phyloP scores from a whole-genome alignment of 257 asterid genomes.

The Pogostemon cablin region DNA sequence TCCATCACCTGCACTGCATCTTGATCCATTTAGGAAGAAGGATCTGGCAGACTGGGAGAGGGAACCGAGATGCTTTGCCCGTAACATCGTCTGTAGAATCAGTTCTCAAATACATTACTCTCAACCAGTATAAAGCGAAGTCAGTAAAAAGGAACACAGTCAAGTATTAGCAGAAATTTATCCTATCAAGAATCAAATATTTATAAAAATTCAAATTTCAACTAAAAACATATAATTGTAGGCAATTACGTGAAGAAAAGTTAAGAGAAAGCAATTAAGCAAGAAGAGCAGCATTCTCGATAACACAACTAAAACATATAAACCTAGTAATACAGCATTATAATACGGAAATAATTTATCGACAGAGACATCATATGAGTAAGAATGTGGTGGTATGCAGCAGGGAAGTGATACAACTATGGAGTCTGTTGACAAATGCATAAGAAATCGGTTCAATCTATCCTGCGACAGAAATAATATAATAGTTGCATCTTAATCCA shows the following conservation, averaged over 20 bases:
- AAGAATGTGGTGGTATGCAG: too few relatives aligned
- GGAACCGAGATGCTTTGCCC: slow-evolving; percentile 82
- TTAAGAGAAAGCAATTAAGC: neutral
- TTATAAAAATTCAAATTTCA: slow-evolving; percentile 8
- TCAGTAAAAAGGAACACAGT: neutral
- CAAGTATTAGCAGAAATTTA: neutral
- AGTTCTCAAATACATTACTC: slow-evolving; percentile 13
- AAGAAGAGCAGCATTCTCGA: neutral
- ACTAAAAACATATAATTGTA: neutral
- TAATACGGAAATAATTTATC: too few relatives aligned
- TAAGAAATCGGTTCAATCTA: too few relatives aligned
- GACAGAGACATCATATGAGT: too few relatives aligned
- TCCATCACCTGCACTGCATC: slow-evolving; percentile 81
- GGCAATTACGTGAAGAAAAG: neutral
- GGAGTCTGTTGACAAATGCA: too few relatives aligned
- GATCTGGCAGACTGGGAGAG: slow-evolving; percentile 91
- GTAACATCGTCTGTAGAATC: slow-evolving; percentile 71
- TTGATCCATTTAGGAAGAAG: slow-evolving; percentile 67
- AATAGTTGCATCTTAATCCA: too few relatives aligned
- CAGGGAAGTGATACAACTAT: too few relatives aligned
- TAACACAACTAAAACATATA: neutral
- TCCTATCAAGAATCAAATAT: neutral
- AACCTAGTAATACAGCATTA: neutral
- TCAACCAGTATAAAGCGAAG: neutral
- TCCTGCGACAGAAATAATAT: too few relatives aligned